Base-by-base conservation (phyloP, 176 grass and related monocot species). In the Tuctoria greenei region DNA sequence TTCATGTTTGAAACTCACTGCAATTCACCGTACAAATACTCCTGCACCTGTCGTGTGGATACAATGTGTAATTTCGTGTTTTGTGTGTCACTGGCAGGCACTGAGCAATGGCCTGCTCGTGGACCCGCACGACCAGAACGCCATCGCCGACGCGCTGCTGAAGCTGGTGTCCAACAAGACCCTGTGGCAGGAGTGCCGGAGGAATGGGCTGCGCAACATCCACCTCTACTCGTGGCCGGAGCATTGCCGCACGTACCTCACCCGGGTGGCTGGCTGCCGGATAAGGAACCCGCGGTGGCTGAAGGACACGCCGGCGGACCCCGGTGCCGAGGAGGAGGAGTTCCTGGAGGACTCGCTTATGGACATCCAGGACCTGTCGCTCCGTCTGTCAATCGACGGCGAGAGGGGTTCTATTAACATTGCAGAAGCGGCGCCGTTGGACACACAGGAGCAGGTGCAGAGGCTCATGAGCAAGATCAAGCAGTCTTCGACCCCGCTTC, bases 211-310 rank as follows among this genome's bases (percentile, higher is more conserved):
- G 82, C 86, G 89, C 55, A 98, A 98, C 82, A 98, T 94, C 72
- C 95, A 98, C 69, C 85, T 94, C 61, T 98, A 89, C 72, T 98
- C 95, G 7, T 98, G 95, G 95, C 95, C 95, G 16, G 95, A 94
- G 82, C 95, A 98, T 79, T 98, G 95, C 84, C 82, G 91, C 67
- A 93, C 91, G 7, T 98, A 98, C 66, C 91, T 98, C 28, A 86
- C 89, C 12, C 89, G 91, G 47, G 82, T 98, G 37, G 95, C 95
- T 1, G 91, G 89, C 1, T 98, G 95, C 79, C 84, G 95, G 58
- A 79, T 98, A 37, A 88, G 91, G 37, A 90, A 98, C 72, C 89
- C 89, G 0, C 85, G 83, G 60, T 98, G 95, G 95, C 85, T 90
- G 71, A 95, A 78, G 24, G 91, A 98, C 83, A 98, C 91, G 8